phyloP scores from a whole-genome alignment of 73 alveolate genomes.

The Paramecium biaurelia region DNA sequence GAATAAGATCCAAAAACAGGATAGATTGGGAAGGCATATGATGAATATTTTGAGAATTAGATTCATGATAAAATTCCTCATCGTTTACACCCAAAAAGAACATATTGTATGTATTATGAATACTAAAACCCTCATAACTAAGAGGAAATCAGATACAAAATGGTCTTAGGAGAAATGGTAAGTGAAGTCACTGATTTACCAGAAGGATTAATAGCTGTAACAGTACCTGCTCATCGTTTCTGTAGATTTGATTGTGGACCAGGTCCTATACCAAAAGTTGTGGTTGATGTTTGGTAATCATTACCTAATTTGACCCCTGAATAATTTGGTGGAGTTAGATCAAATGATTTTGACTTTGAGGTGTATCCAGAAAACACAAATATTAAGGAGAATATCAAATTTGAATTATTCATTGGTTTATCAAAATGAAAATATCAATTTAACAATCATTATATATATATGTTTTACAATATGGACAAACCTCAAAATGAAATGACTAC shows the following conservation, averaged over 20 bases:
- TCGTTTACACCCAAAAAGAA: neutral
- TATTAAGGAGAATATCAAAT: neutral
- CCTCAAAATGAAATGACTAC: neutral
- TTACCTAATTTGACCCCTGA: neutral
- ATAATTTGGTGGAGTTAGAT: neutral
- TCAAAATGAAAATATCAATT: neutral
- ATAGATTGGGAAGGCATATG: neutral
- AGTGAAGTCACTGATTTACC: neutral
- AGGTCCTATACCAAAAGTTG: neutral
- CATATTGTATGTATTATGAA: neutral
- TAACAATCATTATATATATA: neutral
- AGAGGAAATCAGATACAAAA: neutral
- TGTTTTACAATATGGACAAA: neutral
- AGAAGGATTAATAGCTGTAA: neutral
- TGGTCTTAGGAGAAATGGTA: neutral
- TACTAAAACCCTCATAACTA: neutral
- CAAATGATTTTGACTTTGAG: neutral
- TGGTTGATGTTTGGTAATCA: neutral
- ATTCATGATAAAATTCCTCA: neutral
- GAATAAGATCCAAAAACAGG: constrained; percentile 8
- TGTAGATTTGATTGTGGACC: neutral
- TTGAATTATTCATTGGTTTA: neutral
- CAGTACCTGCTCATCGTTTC: neutral
- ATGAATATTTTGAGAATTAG: neutral
- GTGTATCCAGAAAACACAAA: neutral